Conservation (phyloP, 169 alveolate species). For the Besnoitia besnoiti region DNA sequence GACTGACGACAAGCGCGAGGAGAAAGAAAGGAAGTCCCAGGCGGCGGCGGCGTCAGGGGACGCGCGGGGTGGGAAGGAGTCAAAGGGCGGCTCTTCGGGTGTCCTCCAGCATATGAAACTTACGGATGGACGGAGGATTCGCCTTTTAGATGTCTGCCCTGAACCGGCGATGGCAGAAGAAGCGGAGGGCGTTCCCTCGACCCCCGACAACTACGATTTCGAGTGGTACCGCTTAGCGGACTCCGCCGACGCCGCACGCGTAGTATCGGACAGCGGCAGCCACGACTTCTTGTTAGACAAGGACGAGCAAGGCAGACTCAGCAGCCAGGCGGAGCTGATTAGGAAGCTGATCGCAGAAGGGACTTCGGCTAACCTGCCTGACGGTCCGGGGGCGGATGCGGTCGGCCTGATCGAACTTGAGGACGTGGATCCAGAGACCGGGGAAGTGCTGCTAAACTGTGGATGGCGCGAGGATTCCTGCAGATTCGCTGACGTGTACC, state of each 20-base stretch:
- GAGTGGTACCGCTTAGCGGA: background rate
- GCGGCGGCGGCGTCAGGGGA: constrained; percentile 1
- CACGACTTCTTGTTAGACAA: background rate
- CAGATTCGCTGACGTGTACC: background rate
- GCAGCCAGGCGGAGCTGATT: background rate
- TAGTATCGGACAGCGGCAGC: background rate
- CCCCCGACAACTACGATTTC: background rate
- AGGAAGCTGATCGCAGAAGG: background rate
- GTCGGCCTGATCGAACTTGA: constrained; percentile 40
- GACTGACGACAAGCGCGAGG: background rate
- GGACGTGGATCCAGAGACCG: constrained; percentile 35
- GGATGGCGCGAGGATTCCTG: background rate
- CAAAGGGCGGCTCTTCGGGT: background rate
- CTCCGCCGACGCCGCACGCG: background rate
- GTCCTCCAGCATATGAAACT: background rate
- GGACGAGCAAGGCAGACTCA: background rate
- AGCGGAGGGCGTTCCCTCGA: background rate
- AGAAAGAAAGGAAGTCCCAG: background rate
- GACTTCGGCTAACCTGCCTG: background rate
- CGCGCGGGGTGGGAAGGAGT: background rate
- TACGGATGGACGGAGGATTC: background rate
- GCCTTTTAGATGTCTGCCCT: background rate
- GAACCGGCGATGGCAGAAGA: background rate
- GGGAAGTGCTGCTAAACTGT: background rate
- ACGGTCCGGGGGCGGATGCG: background rate